Conservation (phyloP, 345 rosid species). For the Boechera retrofracta region DNA sequence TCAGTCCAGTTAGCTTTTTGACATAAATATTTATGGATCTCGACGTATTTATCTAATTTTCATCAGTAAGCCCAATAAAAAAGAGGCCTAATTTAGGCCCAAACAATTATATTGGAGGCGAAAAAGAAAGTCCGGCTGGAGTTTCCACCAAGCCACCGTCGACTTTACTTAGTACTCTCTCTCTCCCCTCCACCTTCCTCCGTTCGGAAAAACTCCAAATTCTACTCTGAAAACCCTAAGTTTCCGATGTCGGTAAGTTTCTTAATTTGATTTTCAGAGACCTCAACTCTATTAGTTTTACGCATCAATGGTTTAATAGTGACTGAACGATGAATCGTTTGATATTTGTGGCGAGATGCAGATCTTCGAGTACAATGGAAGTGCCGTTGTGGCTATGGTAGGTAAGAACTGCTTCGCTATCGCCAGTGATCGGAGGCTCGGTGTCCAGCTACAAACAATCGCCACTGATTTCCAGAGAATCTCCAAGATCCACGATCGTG, state of each 20-base stretch:
- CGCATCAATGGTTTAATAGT: neutral
- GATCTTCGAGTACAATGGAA: conserved; percentile 99
- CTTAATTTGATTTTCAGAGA: neutral
- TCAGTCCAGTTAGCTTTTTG: neutral
- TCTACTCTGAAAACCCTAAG: conserved; percentile 28
- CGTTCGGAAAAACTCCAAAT: conserved; percentile 30
- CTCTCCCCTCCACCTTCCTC: conserved; percentile 28
- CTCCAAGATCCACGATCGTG: conserved; percentile 80
- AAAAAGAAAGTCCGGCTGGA: conserved; percentile 41
- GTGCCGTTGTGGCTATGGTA: conserved; percentile 98
- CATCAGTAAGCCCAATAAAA: neutral
- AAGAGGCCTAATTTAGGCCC: conserved; percentile 7
- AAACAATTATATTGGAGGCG: neutral
- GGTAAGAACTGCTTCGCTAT: conserved; percentile 99
- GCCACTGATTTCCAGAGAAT: conserved; percentile 96
- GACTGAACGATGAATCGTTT: neutral
- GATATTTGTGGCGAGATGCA: conserved; percentile 34
- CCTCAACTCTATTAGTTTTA: neutral
- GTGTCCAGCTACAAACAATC: conserved; percentile 93
- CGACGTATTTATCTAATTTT: too few relatives aligned
- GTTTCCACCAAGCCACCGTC: conserved; percentile 54
- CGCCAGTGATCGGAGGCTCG: conserved; percentile 92
- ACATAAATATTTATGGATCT: neutral
- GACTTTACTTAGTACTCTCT: conserved; percentile 16
- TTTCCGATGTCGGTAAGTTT: conserved; percentile 62